Base-by-base conservation (phyloP, 2,329 filamentous ascomycete genomes). In the Xenosphaeropsis pyriputrescens region DNA sequence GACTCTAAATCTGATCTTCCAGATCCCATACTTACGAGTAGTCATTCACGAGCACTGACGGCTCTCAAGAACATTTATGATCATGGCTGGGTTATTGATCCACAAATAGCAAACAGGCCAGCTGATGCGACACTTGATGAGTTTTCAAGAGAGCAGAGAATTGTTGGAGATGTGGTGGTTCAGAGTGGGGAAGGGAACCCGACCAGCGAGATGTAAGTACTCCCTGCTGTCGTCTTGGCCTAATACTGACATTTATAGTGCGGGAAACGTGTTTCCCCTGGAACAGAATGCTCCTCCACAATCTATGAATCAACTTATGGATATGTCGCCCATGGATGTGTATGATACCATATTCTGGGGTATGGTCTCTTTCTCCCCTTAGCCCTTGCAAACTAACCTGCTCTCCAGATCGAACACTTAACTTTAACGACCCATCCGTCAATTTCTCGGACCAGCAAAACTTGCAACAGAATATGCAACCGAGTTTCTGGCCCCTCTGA, bases 51-150 rank as follows among this genome's bases (percentile, higher is more conserved):
- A 34, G 72, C 72, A 0, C 57, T 77, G 18, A 67, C 63, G 3
- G 72, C 72, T 0, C 57, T 77, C 16, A 70, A 65, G 45, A 75
- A 74, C 44, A 76, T 77, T 2, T 77, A 77, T 47, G 71, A 75
- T 45, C 69, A 76, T 49, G 72, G 72, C 2, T 65, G 62, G 18
- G 57, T 75, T 17, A 59, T 65, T 7, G 68, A 64, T 1, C 57
- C 62, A 2, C 26, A 38, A 6, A 14, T 15, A n/a, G 30, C 13
- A 13, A 32, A 15, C 16, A 7, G n/a, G 13, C 16, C 30, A 32
- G 12, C 16, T 3, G 30, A 26, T 3, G 22, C 8, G 12, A 26
- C 30, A 15, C 3, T 13, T 15, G 30, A 32, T 14, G 16, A 32
- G 4, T 6, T 15, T 17, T 7, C 30, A 5, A 14, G 6, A 12